A percentile compares a stretch with the other conserved stretches of the same genome.
Conservation (phyloP, 495 filamentous ascomycete species). For the Annulohypoxylon maeteangense region DNA sequence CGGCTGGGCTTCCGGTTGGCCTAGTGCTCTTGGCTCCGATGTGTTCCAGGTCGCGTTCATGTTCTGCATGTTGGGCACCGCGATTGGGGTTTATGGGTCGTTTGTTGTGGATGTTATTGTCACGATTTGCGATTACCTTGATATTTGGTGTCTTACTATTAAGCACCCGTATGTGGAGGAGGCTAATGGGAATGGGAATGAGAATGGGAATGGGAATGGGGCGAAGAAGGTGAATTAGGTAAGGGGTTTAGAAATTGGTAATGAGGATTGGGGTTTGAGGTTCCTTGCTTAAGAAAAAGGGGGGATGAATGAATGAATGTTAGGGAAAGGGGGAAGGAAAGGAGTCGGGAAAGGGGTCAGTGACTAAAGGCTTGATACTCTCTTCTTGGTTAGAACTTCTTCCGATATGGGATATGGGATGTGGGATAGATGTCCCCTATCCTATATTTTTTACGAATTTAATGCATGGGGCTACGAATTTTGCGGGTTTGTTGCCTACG, state of each 20-base stretch:
- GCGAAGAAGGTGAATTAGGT: slow-evolving; percentile 24
- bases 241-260: background rate
- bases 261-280: background rate
- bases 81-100: slow-evolving; percentile 89
- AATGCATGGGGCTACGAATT: background rate
- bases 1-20: slow-evolving; percentile 74
- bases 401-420: background rate
- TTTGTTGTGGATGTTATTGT: slow-evolving; percentile 96
- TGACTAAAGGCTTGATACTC: background rate
- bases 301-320: background rate
- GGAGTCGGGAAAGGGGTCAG: background rate
- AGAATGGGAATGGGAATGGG: slow-evolving; percentile 19
- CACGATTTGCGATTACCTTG: slow-evolving; percentile 95
- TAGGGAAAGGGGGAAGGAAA: background rate
- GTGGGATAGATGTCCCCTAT: background rate
- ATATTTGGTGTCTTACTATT: slow-evolving; percentile 98
- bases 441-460: background rate
- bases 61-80: slow-evolving; percentile 82
- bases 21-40: slow-evolving; percentile 75
- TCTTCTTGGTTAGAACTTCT: background rate
- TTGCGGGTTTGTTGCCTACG: background rate
- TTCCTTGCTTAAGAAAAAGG: background rate
- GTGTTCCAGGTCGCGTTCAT: slow-evolving; percentile 87
- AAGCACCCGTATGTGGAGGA: slow-evolving; percentile 74
- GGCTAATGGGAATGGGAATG: slow-evolving; percentile 37